Percentiles rank a stretch among this genome's conserved stretches.
These are phyloP conservation scores for Epichloe uncinata DNA, from an alignment of 2,329 filamentous ascomycete genomes.

Conservation along the genomic window DNA sequence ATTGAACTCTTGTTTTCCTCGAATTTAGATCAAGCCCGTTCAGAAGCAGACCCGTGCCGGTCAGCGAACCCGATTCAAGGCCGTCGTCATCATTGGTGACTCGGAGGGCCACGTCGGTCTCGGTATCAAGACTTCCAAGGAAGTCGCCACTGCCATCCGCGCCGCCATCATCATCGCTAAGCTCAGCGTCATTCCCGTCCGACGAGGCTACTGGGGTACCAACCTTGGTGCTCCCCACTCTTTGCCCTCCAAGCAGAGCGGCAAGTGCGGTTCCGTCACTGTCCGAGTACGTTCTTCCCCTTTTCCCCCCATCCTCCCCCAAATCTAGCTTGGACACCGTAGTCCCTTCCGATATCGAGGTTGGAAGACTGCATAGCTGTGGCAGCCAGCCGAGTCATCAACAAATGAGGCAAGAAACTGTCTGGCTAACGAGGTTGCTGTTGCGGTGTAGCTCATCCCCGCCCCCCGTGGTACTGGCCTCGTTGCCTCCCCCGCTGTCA, in stretches of 20 bases:
- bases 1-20: slow-evolving; percentile 10
- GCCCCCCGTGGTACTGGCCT: slow-evolving; percentile 98
- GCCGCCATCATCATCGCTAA: slow-evolving; percentile 98
- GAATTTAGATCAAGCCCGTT: slow-evolving; percentile 93
- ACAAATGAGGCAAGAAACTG: not conserved
- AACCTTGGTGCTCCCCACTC: slow-evolving; percentile 99
- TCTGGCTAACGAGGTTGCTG: slow-evolving; percentile 16
- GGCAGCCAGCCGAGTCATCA: not conserved
- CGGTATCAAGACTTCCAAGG: slow-evolving; percentile 99
- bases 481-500: slow-evolving; percentile 97
- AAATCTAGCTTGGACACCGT: not conserved
- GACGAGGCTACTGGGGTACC: slow-evolving; percentile 98
- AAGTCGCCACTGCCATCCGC: slow-evolving; percentile 98
- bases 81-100: slow-evolving; percentile 99
- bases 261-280: slow-evolving; percentile 99
- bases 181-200: slow-evolving; percentile 95
- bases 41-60: slow-evolving; percentile 99
- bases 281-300: slow-evolving; percentile 66
- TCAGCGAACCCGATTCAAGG: slow-evolving; percentile 99
- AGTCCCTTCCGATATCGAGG: too few species aligned
- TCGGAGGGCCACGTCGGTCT: slow-evolving; percentile 98
- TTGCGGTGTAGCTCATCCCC: slow-evolving; percentile 64
- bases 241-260: slow-evolving; percentile 96
- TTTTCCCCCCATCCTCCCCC: not conserved
- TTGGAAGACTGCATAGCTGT: not conserved